phyloP scores from a whole-genome alignment of 2,329 filamentous ascomycete genomes.

The Blastomyces gilchristii region DNA sequence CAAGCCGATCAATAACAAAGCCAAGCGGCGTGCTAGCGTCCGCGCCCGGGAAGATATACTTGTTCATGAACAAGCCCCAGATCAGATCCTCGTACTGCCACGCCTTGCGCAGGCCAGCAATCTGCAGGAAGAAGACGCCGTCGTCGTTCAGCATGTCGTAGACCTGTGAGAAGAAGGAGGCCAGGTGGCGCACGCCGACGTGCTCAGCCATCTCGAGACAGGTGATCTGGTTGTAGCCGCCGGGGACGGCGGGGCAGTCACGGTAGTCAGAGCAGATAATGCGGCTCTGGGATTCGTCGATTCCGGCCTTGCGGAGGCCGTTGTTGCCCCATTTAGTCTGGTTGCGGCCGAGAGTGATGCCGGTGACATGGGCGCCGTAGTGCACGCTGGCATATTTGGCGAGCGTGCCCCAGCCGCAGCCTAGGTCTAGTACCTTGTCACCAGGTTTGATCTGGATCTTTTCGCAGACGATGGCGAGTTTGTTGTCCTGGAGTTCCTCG shows the following conservation, averaged over 20 bases:
- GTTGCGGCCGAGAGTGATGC: slow-evolving; percentile 89
- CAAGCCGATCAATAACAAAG: slow-evolving; percentile 73
- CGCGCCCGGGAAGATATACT: slow-evolving; percentile 95
- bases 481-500: slow-evolving; percentile 96
- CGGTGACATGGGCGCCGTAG: slow-evolving; percentile 76
- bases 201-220: slow-evolving; percentile 98
- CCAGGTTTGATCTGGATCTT: slow-evolving; percentile 78
- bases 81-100: slow-evolving; percentile 98
- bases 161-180: slow-evolving; percentile 70
- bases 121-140: slow-evolving; percentile 90
- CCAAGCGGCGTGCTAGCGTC: slow-evolving; percentile 90
- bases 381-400: slow-evolving; percentile 86
- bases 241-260: slow-evolving; percentile 71
- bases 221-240: slow-evolving; percentile 86
- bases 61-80: slow-evolving; percentile 99
- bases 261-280: slow-evolving; percentile 97
- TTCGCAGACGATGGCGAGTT: slow-evolving; percentile 87
- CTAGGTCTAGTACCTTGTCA: slow-evolving; percentile 83
- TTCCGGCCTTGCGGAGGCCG: slow-evolving; percentile 69
- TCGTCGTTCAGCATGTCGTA: slow-evolving; percentile 95
- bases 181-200: slow-evolving; percentile 85
- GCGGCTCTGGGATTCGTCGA: slow-evolving; percentile 77
- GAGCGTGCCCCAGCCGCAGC: slow-evolving; percentile 96
- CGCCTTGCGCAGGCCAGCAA: slow-evolving; percentile 80
- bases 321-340: slow-evolving; percentile 96